A percentile compares a stretch with the other conserved stretches of the same genome.
Conservation (phyloP, 225 moss, liverwort and hornwort genomes). For the Polytrichum commune region DNA sequence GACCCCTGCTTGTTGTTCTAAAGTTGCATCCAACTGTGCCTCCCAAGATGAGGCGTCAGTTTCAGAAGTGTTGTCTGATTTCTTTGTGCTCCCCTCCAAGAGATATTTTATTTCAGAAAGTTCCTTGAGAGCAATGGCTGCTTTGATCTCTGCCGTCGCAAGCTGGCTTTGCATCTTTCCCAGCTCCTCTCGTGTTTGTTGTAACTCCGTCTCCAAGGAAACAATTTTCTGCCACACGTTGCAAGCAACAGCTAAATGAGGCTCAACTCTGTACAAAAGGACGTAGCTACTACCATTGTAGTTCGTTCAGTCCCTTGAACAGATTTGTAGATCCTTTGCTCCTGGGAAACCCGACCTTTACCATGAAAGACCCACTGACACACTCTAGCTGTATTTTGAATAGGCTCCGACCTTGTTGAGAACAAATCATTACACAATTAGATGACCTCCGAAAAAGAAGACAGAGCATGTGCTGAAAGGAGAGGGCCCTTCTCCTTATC, state of each 20-base stretch:
- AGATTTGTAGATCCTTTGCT: too few species aligned
- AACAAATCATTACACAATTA: too few species aligned
- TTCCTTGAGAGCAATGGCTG: constrained; percentile 10
- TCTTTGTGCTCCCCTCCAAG: neutral
- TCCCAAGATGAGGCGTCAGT: neutral
- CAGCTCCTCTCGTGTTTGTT: constrained; percentile 18
- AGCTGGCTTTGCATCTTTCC: neutral
- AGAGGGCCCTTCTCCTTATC: too few species aligned
- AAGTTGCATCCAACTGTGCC: constrained; percentile 14
- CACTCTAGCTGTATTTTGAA: too few species aligned
- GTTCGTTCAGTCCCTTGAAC: too few species aligned
- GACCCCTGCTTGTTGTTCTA: constrained; percentile 19
- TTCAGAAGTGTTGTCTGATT: neutral
- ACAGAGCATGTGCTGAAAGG: too few species aligned
- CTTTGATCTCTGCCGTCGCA: constrained; percentile 2
- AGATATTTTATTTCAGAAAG: neutral
- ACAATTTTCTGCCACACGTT: constrained; percentile 29
- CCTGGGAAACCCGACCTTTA: too few species aligned
- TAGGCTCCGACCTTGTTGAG: too few species aligned
- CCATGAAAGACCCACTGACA: too few species aligned
- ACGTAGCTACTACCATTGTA: too few species aligned
- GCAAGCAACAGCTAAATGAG: neutral
- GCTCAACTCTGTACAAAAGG: too few species aligned
- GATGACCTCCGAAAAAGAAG: too few species aligned
- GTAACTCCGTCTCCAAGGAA: constrained; percentile 22